Base-by-base conservation (phyloP, 2,329 filamentous ascomycete genomes). In the Lachnellula arida region DNA sequence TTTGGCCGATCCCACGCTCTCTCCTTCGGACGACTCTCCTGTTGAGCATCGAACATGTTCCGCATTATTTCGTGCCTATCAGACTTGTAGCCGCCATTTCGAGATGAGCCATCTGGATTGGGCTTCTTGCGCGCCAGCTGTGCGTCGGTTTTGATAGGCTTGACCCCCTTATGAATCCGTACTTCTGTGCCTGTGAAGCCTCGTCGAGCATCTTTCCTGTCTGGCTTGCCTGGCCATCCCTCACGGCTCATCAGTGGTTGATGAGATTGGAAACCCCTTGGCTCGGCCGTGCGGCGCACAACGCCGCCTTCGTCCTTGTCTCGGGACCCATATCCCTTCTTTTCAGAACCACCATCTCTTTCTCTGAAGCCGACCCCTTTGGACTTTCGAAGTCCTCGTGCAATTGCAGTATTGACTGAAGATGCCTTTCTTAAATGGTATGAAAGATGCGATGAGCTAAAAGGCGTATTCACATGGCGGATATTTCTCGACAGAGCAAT, bases 341-440 rank as follows among this genome's bases (percentile, higher is more conserved):
- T 46, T 25, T 50, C 19, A 48, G 47, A 49, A n/a, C 14, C 32
- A 19, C 12, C 15, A 17, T 51, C 54, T 54, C 58, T 63, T 25
- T 60, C 63, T 43, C 65, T 62, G 42, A 70, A 67, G 9, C 61
- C 68, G 51, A 64, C 54, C 17, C 69, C 69, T 64, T 66, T 77
- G 62, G 62, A 81, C 71, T 69, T 74, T 66, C 84, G 81, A 53
- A 90, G 76, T 14, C 87, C 87, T 46, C 80, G 77, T 61, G 84
- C 81, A 65, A 91, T 91, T 44, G 86, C 87, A 9, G 86, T 87
- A 57, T 77, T 81, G 42, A 89, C 77, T 43, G 84, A 86, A 22
- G 80, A 79, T 66, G 74, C 66, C 57, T 78, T 76, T 19, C 59
- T 58, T 23, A 48, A 49, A 44, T 61, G 58, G 34, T 63, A 62